Evolutionary conservation across 768 basidiomycete genomes (phyloP).

Genomic region (Termitomyces sp.): DNA sequence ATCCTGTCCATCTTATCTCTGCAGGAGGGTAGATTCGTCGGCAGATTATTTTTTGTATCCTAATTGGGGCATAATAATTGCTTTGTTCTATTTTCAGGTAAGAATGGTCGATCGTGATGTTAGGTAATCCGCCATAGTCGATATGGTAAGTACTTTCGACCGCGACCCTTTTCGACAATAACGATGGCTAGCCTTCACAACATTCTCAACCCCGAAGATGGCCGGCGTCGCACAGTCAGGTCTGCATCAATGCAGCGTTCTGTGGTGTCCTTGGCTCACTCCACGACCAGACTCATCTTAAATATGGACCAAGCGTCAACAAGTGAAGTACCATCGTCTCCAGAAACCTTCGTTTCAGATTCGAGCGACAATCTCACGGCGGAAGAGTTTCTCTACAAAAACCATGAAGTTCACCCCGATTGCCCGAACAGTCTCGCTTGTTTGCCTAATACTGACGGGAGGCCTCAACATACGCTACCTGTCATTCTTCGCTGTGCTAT

Average conservation of each 20-base stretch:
- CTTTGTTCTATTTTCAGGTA: slow-evolving; percentile 11
- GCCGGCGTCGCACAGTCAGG: slow-evolving; percentile 34
- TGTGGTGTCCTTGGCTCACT: slow-evolving; percentile 12
- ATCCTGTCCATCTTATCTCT: background rate
- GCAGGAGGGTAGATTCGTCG: background rate
- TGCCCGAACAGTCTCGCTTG: slow-evolving; percentile 77
- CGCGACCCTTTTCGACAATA: slow-evolving; percentile 16
- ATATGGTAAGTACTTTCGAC: slow-evolving; percentile 21
- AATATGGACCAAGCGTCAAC: slow-evolving; percentile 23
- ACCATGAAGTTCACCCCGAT: slow-evolving; percentile 62
- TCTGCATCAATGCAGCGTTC: slow-evolving; percentile 23
- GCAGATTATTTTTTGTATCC: background rate
- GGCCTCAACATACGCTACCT: slow-evolving; percentile 81
- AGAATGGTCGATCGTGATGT: slow-evolving; percentile 15
- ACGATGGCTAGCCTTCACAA: slow-evolving; percentile 53
- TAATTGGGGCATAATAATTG: slow-evolving; percentile 7
- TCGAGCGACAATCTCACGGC: slow-evolving; percentile 23
- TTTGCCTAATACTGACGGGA: slow-evolving; percentile 71
- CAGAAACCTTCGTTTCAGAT: slow-evolving; percentile 24
- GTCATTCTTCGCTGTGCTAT: slow-evolving; percentile 84
- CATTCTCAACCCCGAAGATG: slow-evolving; percentile 52
- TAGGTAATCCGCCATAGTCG: slow-evolving; percentile 15
- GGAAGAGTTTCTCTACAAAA: slow-evolving; percentile 20
- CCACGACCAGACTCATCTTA: slow-evolving; percentile 19
- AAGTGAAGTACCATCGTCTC: slow-evolving; percentile 26